These are phyloP conservation scores for Microsporum audouinii DNA, from an alignment of 2,329 filamentous ascomycete genomes.

Conservation along the genomic window DNA sequence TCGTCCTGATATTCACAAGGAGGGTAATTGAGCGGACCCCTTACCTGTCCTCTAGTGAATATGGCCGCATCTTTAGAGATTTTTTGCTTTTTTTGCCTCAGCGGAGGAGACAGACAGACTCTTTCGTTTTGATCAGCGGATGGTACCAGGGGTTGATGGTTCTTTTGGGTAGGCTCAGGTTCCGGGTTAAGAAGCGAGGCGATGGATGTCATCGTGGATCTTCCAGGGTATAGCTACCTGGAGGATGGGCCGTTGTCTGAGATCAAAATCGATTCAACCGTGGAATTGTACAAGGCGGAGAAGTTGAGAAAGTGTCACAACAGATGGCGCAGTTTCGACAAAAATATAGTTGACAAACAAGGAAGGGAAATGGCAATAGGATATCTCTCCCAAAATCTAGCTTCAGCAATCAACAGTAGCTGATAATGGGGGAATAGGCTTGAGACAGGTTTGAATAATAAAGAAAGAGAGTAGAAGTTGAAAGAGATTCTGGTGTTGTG, in stretches of 20 bases:
- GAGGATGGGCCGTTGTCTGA: background rate
- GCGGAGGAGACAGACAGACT: conserved; percentile 17
- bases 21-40: conserved; percentile 59
- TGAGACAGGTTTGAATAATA: conserved; percentile 1
- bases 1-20: conserved; percentile 59
- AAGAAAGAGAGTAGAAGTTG: background rate
- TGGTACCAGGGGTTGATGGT: conserved; percentile 26
- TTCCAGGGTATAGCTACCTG: background rate
- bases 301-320: background rate
- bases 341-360: conserved; percentile 4
- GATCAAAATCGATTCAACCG: background rate
- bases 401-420: background rate
- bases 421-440: background rate
- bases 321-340: conserved; percentile 6
- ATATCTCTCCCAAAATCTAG: background rate
- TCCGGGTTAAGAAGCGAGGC: conserved; percentile 56
- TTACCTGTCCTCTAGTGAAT: conserved; percentile 50
- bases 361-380: background rate
- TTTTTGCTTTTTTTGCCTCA: conserved; percentile 40
- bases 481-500: conserved; percentile 1
- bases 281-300: conserved; percentile 1
- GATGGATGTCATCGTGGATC: conserved; percentile 48
- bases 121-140: conserved; percentile 35
- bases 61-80: conserved; percentile 54
- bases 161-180: conserved; percentile 30